Percentiles rank a stretch among this genome's conserved stretches.
Conservation (phyloP, 345 rosid genomes). For the Euphorbia pulcherrima region DNA sequence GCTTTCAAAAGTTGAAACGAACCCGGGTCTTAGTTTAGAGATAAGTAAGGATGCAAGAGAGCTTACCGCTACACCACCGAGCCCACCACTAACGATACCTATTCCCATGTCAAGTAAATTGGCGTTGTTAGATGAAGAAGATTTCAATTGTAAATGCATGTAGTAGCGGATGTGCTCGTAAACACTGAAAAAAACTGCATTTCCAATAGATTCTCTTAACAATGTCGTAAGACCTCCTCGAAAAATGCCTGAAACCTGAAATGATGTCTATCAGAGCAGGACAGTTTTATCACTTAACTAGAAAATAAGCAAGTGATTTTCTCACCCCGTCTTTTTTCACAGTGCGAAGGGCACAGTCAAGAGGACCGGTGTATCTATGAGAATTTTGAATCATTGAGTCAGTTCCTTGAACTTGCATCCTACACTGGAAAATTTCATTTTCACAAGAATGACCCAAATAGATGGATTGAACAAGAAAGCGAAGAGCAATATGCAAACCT, state of each 20-base stretch:
- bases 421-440: conserved; percentile 65
- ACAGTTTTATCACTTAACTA: not conserved
- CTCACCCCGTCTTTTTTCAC: conserved; percentile 85
- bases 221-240: conserved; percentile 83
- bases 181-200: conserved; percentile 71
- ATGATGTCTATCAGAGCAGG: conserved; percentile 30
- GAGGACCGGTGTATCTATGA: conserved; percentile 62
- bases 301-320: conserved; percentile 21
- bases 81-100: conserved; percentile 79
- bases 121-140: conserved; percentile 39
- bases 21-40: too few species aligned
- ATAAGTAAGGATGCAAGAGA: conserved; percentile 14
- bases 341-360: conserved; percentile 77
- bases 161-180: conserved; percentile 70
- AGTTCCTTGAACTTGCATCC: conserved; percentile 96
- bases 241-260: conserved; percentile 83
- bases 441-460: conserved; percentile 28
- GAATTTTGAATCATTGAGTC: conserved; percentile 63
- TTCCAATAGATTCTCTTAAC: conserved; percentile 77
- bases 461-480: conserved; percentile 4
- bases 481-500: not conserved
- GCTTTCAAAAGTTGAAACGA: too few species aligned
- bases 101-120: conserved; percentile 74
- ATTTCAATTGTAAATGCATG: conserved; percentile 55
- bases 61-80: conserved; percentile 93